These are phyloP conservation scores for Epichloe bromicola DNA, from an alignment of 2,329 filamentous ascomycete genomes.

Conservation along the genomic window DNA sequence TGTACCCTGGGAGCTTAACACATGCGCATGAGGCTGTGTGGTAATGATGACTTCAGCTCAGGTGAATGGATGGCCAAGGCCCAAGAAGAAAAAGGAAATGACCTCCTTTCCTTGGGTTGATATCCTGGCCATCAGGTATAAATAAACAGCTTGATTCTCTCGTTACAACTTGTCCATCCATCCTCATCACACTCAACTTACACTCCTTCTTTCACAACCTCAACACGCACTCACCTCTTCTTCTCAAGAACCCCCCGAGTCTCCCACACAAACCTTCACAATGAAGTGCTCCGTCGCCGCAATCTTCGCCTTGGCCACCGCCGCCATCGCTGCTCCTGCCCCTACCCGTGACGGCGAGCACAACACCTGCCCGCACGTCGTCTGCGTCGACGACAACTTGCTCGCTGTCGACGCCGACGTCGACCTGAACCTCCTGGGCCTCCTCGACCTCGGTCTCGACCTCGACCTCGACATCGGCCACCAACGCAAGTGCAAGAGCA, in stretches of 20 bases:
- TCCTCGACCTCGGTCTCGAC: background rate
- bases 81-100: no score
- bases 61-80: no score
- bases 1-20: no score
- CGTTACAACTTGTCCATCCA: background rate
- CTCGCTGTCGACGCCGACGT: background rate
- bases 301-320: constrained; percentile 3
- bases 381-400: background rate
- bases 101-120: background rate
- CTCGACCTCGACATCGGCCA: background rate
- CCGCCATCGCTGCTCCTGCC: background rate
- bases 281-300: constrained; percentile 4
- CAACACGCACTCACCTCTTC: background rate
- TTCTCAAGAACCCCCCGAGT: background rate
- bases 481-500: constrained; percentile 1
- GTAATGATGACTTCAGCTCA: no score
- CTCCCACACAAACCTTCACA: background rate
- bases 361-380: background rate
- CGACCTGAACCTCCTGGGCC: background rate
- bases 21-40: no score
- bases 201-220: background rate
- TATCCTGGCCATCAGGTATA: background rate
- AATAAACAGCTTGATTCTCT: background rate
- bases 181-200: background rate
- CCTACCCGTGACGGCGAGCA: background rate